Conservation (phyloP, 257 asterid species). For the Petunia axillaris region DNA sequence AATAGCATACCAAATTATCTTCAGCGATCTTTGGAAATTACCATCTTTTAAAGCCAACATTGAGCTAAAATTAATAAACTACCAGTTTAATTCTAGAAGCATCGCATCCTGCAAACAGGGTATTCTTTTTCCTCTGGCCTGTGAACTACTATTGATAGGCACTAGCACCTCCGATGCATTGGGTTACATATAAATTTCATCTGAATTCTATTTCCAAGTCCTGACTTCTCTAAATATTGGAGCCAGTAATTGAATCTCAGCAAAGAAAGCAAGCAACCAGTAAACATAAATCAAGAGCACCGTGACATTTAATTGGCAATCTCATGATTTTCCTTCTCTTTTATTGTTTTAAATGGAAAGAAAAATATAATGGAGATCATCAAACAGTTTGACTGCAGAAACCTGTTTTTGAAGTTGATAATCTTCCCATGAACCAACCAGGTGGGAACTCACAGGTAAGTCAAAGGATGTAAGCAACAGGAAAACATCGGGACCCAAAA, state of each 20-base stretch:
- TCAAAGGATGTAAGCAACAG: slow-evolving; percentile 29
- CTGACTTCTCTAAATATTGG: slow-evolving; percentile 13
- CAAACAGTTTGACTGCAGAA: neutral
- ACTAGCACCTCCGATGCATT: slow-evolving; percentile 8
- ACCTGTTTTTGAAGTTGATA: slow-evolving; percentile 8
- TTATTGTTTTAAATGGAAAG: too few species aligned
- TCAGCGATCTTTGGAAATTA: neutral
- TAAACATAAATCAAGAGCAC: neutral
- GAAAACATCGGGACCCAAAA: slow-evolving; percentile 2
- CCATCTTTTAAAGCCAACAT: slow-evolving; percentile 10
- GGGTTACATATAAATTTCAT: slow-evolving; percentile 9
- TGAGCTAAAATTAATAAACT: slow-evolving; percentile 4
- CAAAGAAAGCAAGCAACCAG: neutral
- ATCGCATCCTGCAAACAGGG: neutral
- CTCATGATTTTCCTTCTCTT: neutral
- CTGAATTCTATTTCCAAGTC: neutral
- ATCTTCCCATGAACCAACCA: slow-evolving; percentile 2
- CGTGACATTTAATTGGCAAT: neutral
- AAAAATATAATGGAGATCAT: too few species aligned
- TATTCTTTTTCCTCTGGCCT: neutral
- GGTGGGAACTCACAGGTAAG: neutral
- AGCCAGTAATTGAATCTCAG: slow-evolving; percentile 9
- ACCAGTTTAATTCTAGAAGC: slow-evolving; percentile 19
- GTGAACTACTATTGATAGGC: neutral
- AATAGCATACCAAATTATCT: slow-evolving; percentile 12